Evolutionary conservation across 768 basidiomycete genomes (phyloP), one percentile per base, ranked within the genome.

Genomic region (Phanerodontia chrysosporium): DNA sequence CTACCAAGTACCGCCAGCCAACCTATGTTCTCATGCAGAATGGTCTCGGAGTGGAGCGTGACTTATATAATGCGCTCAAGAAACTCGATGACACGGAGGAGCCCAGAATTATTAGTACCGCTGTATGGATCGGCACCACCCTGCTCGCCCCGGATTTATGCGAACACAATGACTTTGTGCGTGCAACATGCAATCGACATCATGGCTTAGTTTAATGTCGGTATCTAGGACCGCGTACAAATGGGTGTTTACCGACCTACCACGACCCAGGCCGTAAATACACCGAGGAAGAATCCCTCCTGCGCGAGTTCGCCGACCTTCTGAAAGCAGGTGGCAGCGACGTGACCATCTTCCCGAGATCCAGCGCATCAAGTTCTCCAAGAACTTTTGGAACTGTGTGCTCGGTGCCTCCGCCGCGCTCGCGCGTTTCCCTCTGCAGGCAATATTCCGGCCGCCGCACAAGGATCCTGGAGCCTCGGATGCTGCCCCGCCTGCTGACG

Each of bases 11-110:
- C 60, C 62, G 75, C 4, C 83, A 85, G 64, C 85, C 85, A 1
- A 80, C 77, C 1, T 85, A 84, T 65, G 82, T 85, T 1, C 67
- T 89, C 13, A 63, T 87, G 49, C 85, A 91, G 75, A 92, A 92
- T 67, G 89, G 89, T 6, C 72, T 92, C 3, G 83, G 82, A 12
- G 83, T 89, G 12, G 90, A 91, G 66, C 74, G 70, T 32, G 87
- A 87, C 57, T 74, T 90, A 22, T 87, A 88, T 67, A 65, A 79
- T 10, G 78, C 84, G 1, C 57, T 83, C 12, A 74, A 73, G 58
- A 61, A 66, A 9, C 69, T 83, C n/a, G 70, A 67, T 6, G 69
- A 72, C 39, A 73, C 74, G 3, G 71, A 76, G 8, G 65, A 73
- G 25, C 83, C 84, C 0, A 78, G 68, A 27, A 83, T 87, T 35